These are phyloP conservation scores for Turritis glabra DNA, from an alignment of 345 rosid genomes.

Conservation along the genomic window DNA sequence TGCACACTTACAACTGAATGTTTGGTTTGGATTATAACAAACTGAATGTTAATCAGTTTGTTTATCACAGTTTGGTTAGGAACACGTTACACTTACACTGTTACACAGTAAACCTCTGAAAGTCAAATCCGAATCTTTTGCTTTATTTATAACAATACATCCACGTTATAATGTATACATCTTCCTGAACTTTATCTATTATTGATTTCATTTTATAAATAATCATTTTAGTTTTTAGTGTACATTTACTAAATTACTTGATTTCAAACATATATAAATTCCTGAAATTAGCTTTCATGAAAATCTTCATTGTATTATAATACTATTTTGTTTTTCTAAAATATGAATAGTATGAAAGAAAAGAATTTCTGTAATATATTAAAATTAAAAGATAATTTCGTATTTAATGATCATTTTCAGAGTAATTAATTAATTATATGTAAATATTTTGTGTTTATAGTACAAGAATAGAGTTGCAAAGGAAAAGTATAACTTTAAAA, in stretches of 20 bases:
- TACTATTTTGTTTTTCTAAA: no score
- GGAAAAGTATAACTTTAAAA: neutral
- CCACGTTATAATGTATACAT: neutral
- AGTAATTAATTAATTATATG: neutral
- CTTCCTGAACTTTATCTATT: neutral
- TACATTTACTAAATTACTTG: neutral
- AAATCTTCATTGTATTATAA: no score
- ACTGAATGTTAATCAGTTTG: neutral
- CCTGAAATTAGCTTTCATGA: neutral
- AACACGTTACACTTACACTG: constrained; percentile 24
- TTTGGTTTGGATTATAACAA: constrained; percentile 20
- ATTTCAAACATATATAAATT: no score
- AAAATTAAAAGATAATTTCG: no score
- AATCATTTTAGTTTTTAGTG: neutral
- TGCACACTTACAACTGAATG: constrained; percentile 33
- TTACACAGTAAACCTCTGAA: constrained; percentile 7
- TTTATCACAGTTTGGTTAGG: constrained; percentile 29
- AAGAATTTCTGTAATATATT: no score
- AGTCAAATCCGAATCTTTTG: constrained; percentile 29
- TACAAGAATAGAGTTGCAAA: neutral
- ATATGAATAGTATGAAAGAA: neutral
- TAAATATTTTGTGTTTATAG: neutral
- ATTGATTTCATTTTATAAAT: neutral
- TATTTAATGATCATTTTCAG: neutral
- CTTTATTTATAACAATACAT: constrained; percentile 1